phyloP scores from a whole-genome alignment of 164 flowering plant genomes.

The Magnolia kwangsiensis region DNA sequence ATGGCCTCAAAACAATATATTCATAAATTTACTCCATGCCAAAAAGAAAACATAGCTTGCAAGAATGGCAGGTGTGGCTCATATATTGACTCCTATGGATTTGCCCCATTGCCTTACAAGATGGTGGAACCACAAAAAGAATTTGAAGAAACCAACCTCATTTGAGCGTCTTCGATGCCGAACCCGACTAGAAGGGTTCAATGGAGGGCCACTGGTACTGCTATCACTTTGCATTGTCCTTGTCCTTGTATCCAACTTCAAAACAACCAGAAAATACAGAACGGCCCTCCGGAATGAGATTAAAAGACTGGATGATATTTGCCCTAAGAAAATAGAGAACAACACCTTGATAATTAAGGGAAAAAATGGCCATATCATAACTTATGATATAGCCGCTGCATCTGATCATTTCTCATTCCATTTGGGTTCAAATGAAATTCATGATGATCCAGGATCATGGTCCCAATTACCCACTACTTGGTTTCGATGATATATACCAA shows the following conservation, averaged over 20 bases:
- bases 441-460: no score
- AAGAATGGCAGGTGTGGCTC: not conserved
- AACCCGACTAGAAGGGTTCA: slow-evolving; percentile 42
- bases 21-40: not conserved
- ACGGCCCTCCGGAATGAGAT: not conserved
- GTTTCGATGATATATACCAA: no score
- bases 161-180: slow-evolving; percentile 68
- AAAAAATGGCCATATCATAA: no score
- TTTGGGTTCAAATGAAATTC: no score
- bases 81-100: not conserved
- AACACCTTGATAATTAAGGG: no score
- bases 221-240: slow-evolving; percentile 40
- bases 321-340: not conserved
- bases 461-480: no score
- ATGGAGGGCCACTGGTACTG: slow-evolving; percentile 20
- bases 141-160: slow-evolving; percentile 47
- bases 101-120: not conserved
- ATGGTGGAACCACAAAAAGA: not conserved
- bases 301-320: not conserved
- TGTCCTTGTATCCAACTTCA: not conserved
- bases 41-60: not conserved
- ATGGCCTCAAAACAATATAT: not conserved
- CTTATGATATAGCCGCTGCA: no score
- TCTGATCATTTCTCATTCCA: no score
- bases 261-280: not conserved